Percentiles rank a stretch among this genome's conserved stretches.
Conservation (phyloP, 148 eudicot species). For the Mesembryanthemum crystallinum region DNA sequence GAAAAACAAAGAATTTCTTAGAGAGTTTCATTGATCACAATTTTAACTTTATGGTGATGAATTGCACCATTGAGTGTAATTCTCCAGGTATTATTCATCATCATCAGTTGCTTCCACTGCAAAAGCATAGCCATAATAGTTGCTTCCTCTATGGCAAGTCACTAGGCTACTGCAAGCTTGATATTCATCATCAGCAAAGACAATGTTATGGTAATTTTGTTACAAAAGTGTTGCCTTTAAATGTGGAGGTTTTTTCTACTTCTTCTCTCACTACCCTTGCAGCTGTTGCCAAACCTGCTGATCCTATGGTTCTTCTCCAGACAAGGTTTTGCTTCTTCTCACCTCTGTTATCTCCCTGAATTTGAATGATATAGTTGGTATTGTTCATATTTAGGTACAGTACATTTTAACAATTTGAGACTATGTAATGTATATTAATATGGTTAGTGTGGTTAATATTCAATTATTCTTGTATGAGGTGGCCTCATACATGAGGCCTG, state of each 20-base stretch:
- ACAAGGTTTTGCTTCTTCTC: constrained; percentile 15
- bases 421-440: too few species aligned
- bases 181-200: background rate
- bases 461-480: too few species aligned
- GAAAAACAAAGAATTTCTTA: too few species aligned
- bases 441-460: too few species aligned
- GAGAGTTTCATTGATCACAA: too few species aligned
- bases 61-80: constrained; percentile 15
- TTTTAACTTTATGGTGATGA: constrained; percentile 1
- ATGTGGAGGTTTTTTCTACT: constrained; percentile 16
- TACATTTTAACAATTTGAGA: too few species aligned
- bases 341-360: too few species aligned
- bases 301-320: constrained; percentile 13
- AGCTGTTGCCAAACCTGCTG: constrained; percentile 26
- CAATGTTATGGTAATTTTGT: background rate
- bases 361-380: background rate
- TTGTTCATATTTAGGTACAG: too few species aligned
- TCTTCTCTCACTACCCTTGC: constrained; percentile 16
- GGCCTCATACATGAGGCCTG: too few species aligned
- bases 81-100: constrained; percentile 14
- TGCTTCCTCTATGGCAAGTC: background rate
- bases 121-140: background rate
- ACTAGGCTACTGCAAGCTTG: background rate
- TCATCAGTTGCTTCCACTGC: background rate
- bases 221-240: constrained; percentile 8